These are phyloP conservation scores for Lecanicillium sp. DNA, from an alignment of 2,329 filamentous ascomycete species.

Conservation along the genomic window DNA sequence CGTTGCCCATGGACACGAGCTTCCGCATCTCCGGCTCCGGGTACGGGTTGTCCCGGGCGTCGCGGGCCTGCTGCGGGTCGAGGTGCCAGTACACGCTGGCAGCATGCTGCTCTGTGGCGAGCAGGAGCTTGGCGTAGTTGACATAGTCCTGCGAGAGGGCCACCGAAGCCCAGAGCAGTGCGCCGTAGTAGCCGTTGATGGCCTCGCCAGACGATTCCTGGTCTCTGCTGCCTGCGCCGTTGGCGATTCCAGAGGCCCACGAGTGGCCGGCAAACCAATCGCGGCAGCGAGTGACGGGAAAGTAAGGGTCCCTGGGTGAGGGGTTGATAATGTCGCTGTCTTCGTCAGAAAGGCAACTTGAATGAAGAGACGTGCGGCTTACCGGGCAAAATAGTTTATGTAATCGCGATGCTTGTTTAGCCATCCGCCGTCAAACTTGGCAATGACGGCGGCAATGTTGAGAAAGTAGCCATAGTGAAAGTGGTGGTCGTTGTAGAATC, in stretches of 20 bases:
- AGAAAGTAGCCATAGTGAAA: slow-evolving; percentile 26
- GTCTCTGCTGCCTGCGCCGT: slow-evolving; percentile 22
- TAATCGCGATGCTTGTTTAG: slow-evolving; percentile 20
- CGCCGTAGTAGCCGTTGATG: slow-evolving; percentile 22
- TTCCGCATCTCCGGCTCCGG: slow-evolving; percentile 18
- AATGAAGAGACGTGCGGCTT: background rate
- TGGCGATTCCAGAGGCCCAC: slow-evolving; percentile 24
- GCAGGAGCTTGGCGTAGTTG: slow-evolving; percentile 21
- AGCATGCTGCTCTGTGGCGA: slow-evolving; percentile 20
- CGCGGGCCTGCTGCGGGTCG: slow-evolving; percentile 16
- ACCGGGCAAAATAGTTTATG: slow-evolving; percentile 22
- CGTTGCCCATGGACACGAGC: slow-evolving; percentile 20
- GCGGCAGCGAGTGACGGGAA: slow-evolving; percentile 21
- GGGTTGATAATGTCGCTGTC: slow-evolving; percentile 22
- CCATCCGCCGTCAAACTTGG: slow-evolving; percentile 20
- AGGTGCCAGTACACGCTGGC: slow-evolving; percentile 22
- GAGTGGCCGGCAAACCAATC: slow-evolving; percentile 25
- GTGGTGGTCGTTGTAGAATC: slow-evolving; percentile 25
- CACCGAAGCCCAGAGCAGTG: slow-evolving; percentile 21
- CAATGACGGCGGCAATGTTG: slow-evolving; percentile 22
- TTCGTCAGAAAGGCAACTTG: background rate
- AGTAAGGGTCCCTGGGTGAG: slow-evolving; percentile 21
- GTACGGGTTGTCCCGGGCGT: slow-evolving; percentile 20
- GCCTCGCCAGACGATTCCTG: slow-evolving; percentile 23
- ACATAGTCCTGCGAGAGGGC: slow-evolving; percentile 20